Base-by-base conservation (phyloP, 2,329 filamentous ascomycete genomes). In the Arthrocladium fulminans region DNA sequence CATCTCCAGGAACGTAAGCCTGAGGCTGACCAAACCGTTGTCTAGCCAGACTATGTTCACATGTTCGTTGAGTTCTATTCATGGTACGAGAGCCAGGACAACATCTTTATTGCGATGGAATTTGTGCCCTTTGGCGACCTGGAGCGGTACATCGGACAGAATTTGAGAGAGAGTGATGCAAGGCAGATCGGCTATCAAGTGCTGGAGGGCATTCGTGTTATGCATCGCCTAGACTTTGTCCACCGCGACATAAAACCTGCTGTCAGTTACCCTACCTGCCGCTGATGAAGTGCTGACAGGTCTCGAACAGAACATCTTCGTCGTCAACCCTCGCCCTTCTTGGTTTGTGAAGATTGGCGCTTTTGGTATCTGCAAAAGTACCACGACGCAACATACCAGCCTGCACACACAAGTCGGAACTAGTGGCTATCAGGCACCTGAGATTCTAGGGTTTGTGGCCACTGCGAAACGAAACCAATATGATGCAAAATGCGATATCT, bases 181-280 rank as follows among this genome's bases (percentile, higher is more conserved):
- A 43, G 25, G 34, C 35, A 44, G 15, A 50, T 50, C 30, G 30
- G 10, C 32, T 39, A 15, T 6, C 66, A 70, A 50, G 29, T 69
- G 2, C 46, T 65, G 0, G 57, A 65, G 41, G 65, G 64, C 7
- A 52, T 69, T 7, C 45, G 54, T 5, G 52, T 59, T 17, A 65
- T 69, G 63, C 66, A 69, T 53, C 47, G 55, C 4, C 59, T 64
- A 38, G 56, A 54, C 2, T 67, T 66, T 49, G 55, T 60, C 1
- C 66, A 70, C 55, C 49, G 65, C 6, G 65, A 69, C 51, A 53
- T 69, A 2, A 68, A 68, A 45, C 65, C 66, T 12, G 44, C 48
- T 37, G 65, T 66, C 51, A 19, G 57, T 41, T 20, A 5, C 19
- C 9, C 19, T 7, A 22, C 17, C 9, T 41, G 38, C 10, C 12